Evolutionary conservation across 257 asterid genomes (phyloP).

Genomic region (Avicennia marina): DNA sequence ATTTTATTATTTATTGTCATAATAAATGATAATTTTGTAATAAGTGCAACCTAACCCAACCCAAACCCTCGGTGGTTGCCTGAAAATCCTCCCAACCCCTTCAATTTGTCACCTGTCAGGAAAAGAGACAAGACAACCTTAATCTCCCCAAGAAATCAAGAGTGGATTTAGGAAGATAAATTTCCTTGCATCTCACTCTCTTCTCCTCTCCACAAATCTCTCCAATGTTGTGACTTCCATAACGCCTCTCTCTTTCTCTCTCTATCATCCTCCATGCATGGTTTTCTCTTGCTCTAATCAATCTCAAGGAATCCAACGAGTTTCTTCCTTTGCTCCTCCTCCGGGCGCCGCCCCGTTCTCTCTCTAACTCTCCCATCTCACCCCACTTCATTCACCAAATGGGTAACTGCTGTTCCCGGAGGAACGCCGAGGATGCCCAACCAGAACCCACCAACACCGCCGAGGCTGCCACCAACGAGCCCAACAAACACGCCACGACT

Average conservation of each 20-base stretch:
- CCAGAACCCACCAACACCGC: neutral
- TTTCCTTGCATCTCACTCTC: neutral
- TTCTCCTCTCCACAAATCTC: conserved; percentile 20
- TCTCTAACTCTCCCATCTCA: neutral
- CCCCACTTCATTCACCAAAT: conserved; percentile 12
- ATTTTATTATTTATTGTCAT: no score
- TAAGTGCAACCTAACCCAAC: neutral
- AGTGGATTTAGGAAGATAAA: neutral
- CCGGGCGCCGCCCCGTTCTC: neutral
- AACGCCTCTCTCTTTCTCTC: conserved; percentile 2
- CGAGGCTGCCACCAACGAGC: neutral
- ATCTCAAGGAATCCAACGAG: neutral
- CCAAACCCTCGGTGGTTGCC: neutral
- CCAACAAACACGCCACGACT: conserved; percentile 6
- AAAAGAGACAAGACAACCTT: neutral
- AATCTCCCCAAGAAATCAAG: neutral
- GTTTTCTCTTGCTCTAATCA: neutral
- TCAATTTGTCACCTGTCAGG: neutral
- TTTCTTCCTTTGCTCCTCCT: conserved; percentile 4
- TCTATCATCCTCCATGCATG: conserved; percentile 16
- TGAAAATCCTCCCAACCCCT: conserved; percentile 15
- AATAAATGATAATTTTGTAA: no score
- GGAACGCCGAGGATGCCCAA: conserved; percentile 17
- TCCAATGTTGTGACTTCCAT: conserved; percentile 20
- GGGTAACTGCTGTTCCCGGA: conserved; percentile 45